These are phyloP conservation scores for Dichotomopilus funicola DNA, from an alignment of 2,329 filamentous ascomycete genomes.

Conservation along the genomic window DNA sequence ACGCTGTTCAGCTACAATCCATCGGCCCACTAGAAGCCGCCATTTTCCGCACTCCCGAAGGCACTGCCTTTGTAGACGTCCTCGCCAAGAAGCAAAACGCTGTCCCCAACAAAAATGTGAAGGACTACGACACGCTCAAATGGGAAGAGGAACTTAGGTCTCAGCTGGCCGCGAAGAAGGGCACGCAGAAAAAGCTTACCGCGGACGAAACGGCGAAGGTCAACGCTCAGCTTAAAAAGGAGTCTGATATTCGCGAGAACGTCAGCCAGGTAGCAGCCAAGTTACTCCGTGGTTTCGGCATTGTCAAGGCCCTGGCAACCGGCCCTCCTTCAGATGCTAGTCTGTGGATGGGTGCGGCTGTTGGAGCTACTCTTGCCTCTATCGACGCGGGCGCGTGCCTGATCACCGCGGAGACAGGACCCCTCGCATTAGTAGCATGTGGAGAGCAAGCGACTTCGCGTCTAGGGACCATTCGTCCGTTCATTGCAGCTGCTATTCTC, in stretches of 20 bases:
- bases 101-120: conserved; percentile 78
- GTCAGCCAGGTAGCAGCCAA: conserved; percentile 63
- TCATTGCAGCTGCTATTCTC: conserved; percentile 81
- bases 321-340: conserved; percentile 86
- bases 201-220: conserved; percentile 85
- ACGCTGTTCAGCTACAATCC: conserved; percentile 59
- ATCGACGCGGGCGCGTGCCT: conserved; percentile 76
- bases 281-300: conserved; percentile 75
- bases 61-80: conserved; percentile 83
- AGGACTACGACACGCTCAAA: conserved; percentile 92
- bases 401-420: conserved; percentile 72
- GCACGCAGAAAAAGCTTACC: conserved; percentile 82
- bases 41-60: conserved; percentile 86
- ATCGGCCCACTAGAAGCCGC: conserved; percentile 84
- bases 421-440: conserved; percentile 72
- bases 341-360: conserved; percentile 79
- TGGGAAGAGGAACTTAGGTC: conserved; percentile 91
- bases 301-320: conserved; percentile 73
- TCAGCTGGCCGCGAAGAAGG: conserved; percentile 89
- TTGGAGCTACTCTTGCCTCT: conserved; percentile 63
- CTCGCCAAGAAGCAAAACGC: conserved; percentile 71
- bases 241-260: conserved; percentile 68
- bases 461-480: conserved; percentile 69
- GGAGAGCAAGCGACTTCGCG: conserved; percentile 67
- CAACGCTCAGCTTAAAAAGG: conserved; percentile 83